phyloP scores from a whole-genome alignment of 352 stramenopile genomes.

The Pythium graminicola region DNA sequence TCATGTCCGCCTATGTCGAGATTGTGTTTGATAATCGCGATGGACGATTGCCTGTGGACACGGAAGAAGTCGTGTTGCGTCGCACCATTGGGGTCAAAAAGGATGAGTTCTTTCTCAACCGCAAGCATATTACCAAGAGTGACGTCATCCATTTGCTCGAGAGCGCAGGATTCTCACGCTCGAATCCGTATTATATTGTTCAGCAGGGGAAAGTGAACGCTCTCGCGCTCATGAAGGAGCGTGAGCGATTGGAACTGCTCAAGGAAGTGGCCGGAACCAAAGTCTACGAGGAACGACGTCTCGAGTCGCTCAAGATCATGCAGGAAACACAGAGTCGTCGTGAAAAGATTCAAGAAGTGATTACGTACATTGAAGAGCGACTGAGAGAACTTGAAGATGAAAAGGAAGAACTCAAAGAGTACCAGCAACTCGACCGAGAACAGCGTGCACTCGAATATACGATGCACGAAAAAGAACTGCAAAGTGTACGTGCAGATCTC shows the following conservation, averaged over 20 bases:
- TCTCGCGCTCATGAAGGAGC: conserved; percentile 97
- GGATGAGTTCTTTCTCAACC: conserved; percentile 99
- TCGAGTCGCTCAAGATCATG: conserved; percentile 96
- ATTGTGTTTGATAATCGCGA: conserved; percentile 99
- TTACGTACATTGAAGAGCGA: conserved; percentile 92
- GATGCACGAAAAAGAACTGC: conserved; percentile 88
- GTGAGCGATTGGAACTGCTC: conserved; percentile 94
- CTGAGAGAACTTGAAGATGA: conserved; percentile 96
- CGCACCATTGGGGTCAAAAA: conserved; percentile 99
- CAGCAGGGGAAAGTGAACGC: conserved; percentile 99
- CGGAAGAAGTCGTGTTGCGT: conserved; percentile 92
- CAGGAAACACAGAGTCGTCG: conserved; percentile 93
- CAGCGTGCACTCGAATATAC: conserved; percentile 96
- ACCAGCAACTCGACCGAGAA: conserved; percentile 94
- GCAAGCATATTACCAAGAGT: conserved; percentile 96
- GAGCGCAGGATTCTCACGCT: conserved; percentile 97
- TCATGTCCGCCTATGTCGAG: conserved; percentile 98
- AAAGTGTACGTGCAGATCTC: conserved; percentile 50
- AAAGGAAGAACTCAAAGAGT: conserved; percentile 96
- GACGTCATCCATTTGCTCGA: conserved; percentile 98
- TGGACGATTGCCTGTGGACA: conserved; percentile 89
- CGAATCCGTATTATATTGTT: conserved; percentile 99
- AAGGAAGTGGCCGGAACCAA: conserved; percentile 98
- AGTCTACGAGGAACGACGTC: conserved; percentile 98
- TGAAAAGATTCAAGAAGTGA: conserved; percentile 95